Percentiles rank a stretch among this genome's conserved stretches.
phyloP scores from a whole-genome alignment of 805 yeast species.

The Yarrowia divulgata region DNA sequence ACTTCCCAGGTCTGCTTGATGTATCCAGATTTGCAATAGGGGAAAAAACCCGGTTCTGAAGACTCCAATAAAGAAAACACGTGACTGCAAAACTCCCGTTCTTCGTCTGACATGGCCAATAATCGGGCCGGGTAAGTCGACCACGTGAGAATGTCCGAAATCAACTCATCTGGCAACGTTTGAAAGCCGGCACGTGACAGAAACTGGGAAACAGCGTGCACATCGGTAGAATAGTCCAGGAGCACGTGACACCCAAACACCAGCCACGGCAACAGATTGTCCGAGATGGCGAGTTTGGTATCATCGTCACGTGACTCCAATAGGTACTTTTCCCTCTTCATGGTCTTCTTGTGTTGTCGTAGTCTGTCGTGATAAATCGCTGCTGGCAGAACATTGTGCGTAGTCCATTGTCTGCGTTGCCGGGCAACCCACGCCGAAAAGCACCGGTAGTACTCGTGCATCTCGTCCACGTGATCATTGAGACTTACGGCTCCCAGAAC shows the following conservation, averaged over 20 bases:
- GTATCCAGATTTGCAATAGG: conserved; percentile 17
- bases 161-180: not conserved
- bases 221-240: not conserved
- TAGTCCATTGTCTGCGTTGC: not conserved
- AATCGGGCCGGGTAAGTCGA: not conserved
- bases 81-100: not conserved
- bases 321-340: not conserved
- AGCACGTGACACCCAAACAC: conserved; percentile 7
- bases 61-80: not conserved
- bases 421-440: conserved; percentile 12
- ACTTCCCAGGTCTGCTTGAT: not conserved
- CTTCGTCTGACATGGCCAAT: not conserved
- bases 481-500: conserved; percentile 19
- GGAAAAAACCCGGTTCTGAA: not conserved
- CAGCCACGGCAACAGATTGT: conserved; percentile 9
- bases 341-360: not conserved
- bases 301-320: not conserved
- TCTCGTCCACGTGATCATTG: conserved; percentile 11
- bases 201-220: not conserved
- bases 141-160: not conserved
- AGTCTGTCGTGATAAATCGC: not conserved
- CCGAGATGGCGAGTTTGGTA: not conserved
- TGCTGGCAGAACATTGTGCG: not conserved
- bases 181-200: not conserved
- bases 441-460: conserved; percentile 5